Percentiles rank a stretch among this genome's conserved stretches.
Evolutionary conservation across 768 basidiomycete genomes (phyloP).

Genomic region (Fomitopsis serialis): DNA sequence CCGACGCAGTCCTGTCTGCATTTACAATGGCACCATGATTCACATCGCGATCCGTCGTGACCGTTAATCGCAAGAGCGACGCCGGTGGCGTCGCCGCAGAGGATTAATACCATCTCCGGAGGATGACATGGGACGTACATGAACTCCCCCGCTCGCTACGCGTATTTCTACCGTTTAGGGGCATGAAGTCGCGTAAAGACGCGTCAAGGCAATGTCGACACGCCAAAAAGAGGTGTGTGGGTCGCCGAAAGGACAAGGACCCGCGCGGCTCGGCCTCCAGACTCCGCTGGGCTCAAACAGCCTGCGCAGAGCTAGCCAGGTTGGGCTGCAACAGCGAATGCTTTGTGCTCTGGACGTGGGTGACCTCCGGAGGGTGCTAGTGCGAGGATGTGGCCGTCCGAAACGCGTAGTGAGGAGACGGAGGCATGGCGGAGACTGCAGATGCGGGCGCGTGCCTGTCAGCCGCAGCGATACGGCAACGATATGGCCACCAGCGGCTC

Average conservation of each 20-base stretch:
- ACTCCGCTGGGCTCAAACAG: neutral
- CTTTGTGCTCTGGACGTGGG: neutral
- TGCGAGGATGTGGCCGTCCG: neutral
- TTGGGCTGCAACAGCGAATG: neutral
- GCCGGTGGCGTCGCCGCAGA: too few relatives aligned
- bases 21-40: too few relatives aligned
- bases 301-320: neutral
- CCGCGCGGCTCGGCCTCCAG: neutral
- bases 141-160: slow-evolving; percentile 3
- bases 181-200: neutral
- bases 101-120: neutral
- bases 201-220: neutral
- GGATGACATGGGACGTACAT: slow-evolving; percentile 10
- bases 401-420: neutral
- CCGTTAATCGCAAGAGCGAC: too few relatives aligned
- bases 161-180: neutral
- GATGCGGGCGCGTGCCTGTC: neutral
- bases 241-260: slow-evolving; percentile 1
- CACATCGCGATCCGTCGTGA: too few relatives aligned
- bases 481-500: slow-evolving; percentile 6
- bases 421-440: neutral
- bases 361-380: neutral
- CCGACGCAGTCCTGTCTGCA: too few relatives aligned
- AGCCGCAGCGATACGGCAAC: slow-evolving; percentile 1
- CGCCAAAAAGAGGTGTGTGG: neutral